Evolutionary conservation across 2,329 filamentous ascomycete genomes (phyloP).

Genomic region (Trichoderma brevicompactum): DNA sequence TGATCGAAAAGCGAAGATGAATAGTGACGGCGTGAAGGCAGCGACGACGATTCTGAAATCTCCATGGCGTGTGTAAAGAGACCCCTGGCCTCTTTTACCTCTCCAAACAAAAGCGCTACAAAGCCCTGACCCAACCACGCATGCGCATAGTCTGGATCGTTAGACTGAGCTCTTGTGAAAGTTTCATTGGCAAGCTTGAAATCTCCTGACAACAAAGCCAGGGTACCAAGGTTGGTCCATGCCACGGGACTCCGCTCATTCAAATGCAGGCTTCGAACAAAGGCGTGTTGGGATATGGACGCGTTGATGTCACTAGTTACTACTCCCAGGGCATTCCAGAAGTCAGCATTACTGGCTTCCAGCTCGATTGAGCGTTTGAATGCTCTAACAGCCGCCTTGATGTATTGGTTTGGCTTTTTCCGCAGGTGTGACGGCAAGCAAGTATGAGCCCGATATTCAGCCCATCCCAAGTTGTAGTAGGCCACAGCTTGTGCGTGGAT

Average conservation of each 20-base stretch:
- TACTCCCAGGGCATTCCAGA: constrained; percentile 95
- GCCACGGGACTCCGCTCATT: constrained; percentile 83
- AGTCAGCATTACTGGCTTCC: constrained; percentile 90
- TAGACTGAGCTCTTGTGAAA: constrained; percentile 89
- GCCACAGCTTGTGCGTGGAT: constrained; percentile 90
- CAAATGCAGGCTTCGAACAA: constrained; percentile 88
- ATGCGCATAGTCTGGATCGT: constrained; percentile 89
- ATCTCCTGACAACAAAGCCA: constrained; percentile 86
- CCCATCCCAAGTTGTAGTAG: constrained; percentile 96
- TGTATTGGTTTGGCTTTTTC: constrained; percentile 67
- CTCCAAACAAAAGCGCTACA: constrained; percentile 76
- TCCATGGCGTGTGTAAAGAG: constrained; percentile 95
- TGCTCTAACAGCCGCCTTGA: constrained; percentile 81
- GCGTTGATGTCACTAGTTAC: constrained; percentile 86
- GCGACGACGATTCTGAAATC: constrained; percentile 77
- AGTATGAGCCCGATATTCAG: constrained; percentile 79
- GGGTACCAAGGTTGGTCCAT: constrained; percentile 89
- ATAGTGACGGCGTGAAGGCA: constrained; percentile 78
- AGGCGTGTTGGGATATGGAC: constrained; percentile 87
- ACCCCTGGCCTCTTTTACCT: constrained; percentile 75
- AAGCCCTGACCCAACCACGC: constrained; percentile 95
- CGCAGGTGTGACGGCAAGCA: constrained; percentile 59
- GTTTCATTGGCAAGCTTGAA: constrained; percentile 83
- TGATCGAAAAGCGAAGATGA: constrained; percentile 82
- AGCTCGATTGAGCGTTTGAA: constrained; percentile 97